Evolutionary conservation across 495 filamentous ascomycete species (phyloP).

Genomic region (Penicillium canescens): DNA sequence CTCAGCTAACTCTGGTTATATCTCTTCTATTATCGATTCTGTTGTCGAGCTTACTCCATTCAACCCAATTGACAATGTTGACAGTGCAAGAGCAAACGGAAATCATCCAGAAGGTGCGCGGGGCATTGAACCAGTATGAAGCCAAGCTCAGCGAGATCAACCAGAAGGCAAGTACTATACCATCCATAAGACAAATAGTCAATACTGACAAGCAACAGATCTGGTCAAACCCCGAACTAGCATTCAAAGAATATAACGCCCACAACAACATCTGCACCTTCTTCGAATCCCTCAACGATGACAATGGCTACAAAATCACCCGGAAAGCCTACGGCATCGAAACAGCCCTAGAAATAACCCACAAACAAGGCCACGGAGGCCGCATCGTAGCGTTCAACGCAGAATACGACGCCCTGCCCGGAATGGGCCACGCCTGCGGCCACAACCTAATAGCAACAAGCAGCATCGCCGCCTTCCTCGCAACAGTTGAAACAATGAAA

Average conservation of each 20-base stretch:
- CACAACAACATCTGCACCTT: constrained; percentile 50
- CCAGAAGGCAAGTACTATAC: constrained; percentile 31
- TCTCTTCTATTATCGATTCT: not conserved
- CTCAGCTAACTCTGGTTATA: not conserved
- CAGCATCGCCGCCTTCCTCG: constrained; percentile 43
- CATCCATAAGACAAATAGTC: no score
- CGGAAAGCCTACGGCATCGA: constrained; percentile 48
- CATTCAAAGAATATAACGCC: constrained; percentile 52
- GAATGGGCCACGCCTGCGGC: constrained; percentile 49
- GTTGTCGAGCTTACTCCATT: not conserved
- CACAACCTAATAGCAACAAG: constrained; percentile 50
- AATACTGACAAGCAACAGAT: constrained; percentile 22
- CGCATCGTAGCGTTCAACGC: constrained; percentile 46
- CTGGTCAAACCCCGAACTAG: constrained; percentile 53
- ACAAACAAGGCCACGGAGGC: constrained; percentile 35
- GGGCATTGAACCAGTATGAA: constrained; percentile 30
- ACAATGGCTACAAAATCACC: constrained; percentile 29
- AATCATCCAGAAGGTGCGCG: constrained; percentile 26
- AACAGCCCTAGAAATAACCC: constrained; percentile 57
- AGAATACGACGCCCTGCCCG: constrained; percentile 54
- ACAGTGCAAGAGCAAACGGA: constrained; percentile 14
- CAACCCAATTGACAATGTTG: constrained; percentile 14
- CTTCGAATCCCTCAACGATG: constrained; percentile 31
- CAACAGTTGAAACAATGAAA: constrained; percentile 35
- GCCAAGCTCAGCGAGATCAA: constrained; percentile 43